Base-by-base conservation (phyloP, 176 grass and related monocot genomes). In the Cenchrus purpureus region DNA sequence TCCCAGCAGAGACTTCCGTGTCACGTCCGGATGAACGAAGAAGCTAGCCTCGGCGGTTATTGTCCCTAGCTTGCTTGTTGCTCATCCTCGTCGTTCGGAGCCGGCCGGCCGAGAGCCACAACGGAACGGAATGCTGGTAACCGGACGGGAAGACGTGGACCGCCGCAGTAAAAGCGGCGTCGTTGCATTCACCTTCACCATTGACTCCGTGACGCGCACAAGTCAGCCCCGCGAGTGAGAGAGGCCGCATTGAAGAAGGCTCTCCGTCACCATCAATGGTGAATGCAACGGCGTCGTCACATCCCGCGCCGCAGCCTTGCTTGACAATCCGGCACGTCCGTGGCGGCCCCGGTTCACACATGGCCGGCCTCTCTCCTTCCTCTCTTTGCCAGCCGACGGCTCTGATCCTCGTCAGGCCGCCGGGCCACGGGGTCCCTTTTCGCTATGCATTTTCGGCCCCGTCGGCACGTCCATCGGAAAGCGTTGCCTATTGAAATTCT, bases 281-380 rank as follows among this genome's bases (percentile, higher is more conserved):
- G 2, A 4, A 40, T 34, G 34, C 34, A 34, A 34, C 7, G 57
- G 59, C 12, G 12, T 0, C 58, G 22, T 59, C 79, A 71, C 79
- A 46, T 71, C 66, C 66, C 20, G 7, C 67, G 79, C 79, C 79
- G 66, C 55, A 44, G 37, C 62, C 13, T 78, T 58, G 56, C 12
- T 55, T 48, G 76, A 79, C 75, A 46, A 80, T 10, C 16, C 17
- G 76, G 57, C 81, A 40, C 74, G 81, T 29, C 52, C 49, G 14
- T 20, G 20, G 57, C 66, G n/a, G 73, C 56, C 69, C 37, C 16
- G 42, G 65, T 85, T 75, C 82, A 89, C 82, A 85, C 76, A 29
- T 37, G 11, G 28, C 28, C 45, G 45, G 45, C 45, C 45, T 6
- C 7, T 9, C 52, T 34, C 55, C 37, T 40, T 40, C 37, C 37